phyloP scores from a whole-genome alignment of 495 filamentous ascomycete species.

The Aspergillus cristatus region DNA sequence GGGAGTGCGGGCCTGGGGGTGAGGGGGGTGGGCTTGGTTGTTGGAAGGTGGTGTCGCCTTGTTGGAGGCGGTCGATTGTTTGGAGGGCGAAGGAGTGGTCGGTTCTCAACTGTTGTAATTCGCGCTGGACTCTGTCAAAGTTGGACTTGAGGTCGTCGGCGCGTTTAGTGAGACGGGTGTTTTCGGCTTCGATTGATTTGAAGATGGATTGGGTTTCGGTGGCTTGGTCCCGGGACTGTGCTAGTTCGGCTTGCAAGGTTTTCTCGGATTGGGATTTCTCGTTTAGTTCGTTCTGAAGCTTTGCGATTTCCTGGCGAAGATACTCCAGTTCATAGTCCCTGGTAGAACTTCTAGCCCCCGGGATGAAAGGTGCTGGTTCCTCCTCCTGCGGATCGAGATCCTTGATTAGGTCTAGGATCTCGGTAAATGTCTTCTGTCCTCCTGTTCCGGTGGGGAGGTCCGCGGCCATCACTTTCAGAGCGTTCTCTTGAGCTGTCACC shows the following conservation, averaged over 20 bases:
- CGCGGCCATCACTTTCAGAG: slow-evolving; percentile 32
- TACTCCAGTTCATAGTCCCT: slow-evolving; percentile 14
- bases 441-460: slow-evolving; percentile 26
- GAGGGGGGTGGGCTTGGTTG: slow-evolving; percentile 23
- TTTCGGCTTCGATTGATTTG: slow-evolving; percentile 39
- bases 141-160: slow-evolving; percentile 26
- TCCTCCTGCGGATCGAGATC: slow-evolving; percentile 20
- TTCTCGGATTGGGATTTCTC: slow-evolving; percentile 18
- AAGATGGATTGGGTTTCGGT: slow-evolving; percentile 34
- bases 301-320: slow-evolving; percentile 20
- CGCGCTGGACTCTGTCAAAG: slow-evolving; percentile 25
- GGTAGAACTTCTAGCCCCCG: slow-evolving; percentile 13
- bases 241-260: slow-evolving; percentile 24
- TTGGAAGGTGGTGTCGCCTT: slow-evolving; percentile 50
- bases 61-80: slow-evolving; percentile 81
- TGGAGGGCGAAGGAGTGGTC: slow-evolving; percentile 38
- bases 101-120: slow-evolving; percentile 25
- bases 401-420: slow-evolving; percentile 36
- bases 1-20: slow-evolving; percentile 11
- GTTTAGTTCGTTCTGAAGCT: slow-evolving; percentile 21
- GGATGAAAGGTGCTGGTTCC: slow-evolving; percentile 6
- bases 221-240: slow-evolving; percentile 27
- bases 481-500: slow-evolving; percentile 33
- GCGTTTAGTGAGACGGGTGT: slow-evolving; percentile 27
- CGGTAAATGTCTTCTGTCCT: slow-evolving; percentile 28